Percentiles rank a stretch among this genome's conserved stretches.
Conservation (phyloP, 352 stramenopile species). For the Globisporangium canariense region DNA sequence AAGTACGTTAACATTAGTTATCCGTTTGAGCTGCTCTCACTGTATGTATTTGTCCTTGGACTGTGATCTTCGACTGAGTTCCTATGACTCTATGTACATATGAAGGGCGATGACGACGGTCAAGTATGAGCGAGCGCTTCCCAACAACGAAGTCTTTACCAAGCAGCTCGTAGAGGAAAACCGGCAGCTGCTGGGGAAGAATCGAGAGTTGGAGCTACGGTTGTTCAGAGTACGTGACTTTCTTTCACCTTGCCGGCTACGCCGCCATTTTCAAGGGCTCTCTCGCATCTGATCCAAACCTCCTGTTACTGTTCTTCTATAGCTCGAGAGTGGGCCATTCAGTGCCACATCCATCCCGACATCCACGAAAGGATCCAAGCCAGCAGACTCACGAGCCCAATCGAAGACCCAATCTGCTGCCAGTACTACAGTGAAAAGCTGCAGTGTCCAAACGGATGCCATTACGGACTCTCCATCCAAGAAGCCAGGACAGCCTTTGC, state of each 20-base stretch:
- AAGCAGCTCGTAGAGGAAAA: conserved; percentile 69
- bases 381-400: not conserved
- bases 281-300: not conserved
- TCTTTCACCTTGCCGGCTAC: not conserved
- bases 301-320: not conserved
- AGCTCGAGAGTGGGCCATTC: conserved; percentile 6
- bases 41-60: conserved; percentile 1
- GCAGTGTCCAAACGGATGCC: conserved; percentile 8
- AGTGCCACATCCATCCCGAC: not conserved
- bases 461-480: not conserved
- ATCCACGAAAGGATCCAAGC: not conserved
- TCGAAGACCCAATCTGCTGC: not conserved
- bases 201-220: conserved; percentile 32
- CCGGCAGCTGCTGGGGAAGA: conserved; percentile 31
- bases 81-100: not conserved
- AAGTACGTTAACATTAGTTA: conserved; percentile 18
- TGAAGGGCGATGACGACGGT: conserved; percentile 41
- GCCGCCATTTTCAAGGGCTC: not conserved
- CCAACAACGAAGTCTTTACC: conserved; percentile 65
- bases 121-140: conserved; percentile 49
- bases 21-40: conserved; percentile 3
- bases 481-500: not conserved
- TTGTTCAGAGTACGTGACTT: conserved; percentile 34
- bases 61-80: not conserved
- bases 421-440: not conserved